Base-by-base conservation (phyloP, 2,329 filamentous ascomycete species). In the Colletotrichum noveboracense region DNA sequence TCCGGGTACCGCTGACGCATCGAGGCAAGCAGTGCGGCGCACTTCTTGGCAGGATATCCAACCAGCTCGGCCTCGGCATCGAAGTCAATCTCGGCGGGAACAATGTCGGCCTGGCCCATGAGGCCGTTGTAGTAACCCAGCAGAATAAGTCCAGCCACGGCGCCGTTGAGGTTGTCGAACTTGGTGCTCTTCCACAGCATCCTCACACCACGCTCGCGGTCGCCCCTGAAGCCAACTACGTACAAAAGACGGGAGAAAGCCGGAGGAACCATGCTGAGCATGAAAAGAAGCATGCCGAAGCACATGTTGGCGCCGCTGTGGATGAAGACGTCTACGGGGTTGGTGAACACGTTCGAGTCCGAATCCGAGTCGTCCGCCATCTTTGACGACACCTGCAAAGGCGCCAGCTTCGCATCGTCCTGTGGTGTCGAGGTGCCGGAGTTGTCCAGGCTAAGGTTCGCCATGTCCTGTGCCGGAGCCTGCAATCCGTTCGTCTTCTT, bases 221-320 rank as follows among this genome's bases (percentile, higher is more conserved):
- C 96, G 36, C 97, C 97, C 76, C 92, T 93, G 86, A 98, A 98
- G 2, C 97, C 97, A 34, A 98, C 94, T 56, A 98, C 93, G 75
- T 93, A 95, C 6, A 98, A 89, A 2, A 99, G 90, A 71, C 92
- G 94, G n/a, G 92, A 94, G 83, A 98, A 98, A 1, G 96, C 92
- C 0, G 97, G 97, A 0, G 97, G 97, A 1, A 98, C 93, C 87
- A 98, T 94, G 14, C 95, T 97, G n/a, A 98, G 93, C 70, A 98
- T 89, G 2, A 98, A 89, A 16, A 97, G 89, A 2, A 98, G 86
- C 36, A 97, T 90, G 5, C 97, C 97, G 80, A 96, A 98, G 84
- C 96, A 98, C 84, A 98, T 93, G 81, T 94, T 97, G 7, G 93
- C 92, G 12, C 96, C 96, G 0, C 95, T 96, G 83, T 98, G 95